A percentile compares a stretch with the other conserved stretches of the same genome.
phyloP scores from a whole-genome alignment of 2,329 filamentous ascomycete genomes.

The Pseudofabraea citricarpa region DNA sequence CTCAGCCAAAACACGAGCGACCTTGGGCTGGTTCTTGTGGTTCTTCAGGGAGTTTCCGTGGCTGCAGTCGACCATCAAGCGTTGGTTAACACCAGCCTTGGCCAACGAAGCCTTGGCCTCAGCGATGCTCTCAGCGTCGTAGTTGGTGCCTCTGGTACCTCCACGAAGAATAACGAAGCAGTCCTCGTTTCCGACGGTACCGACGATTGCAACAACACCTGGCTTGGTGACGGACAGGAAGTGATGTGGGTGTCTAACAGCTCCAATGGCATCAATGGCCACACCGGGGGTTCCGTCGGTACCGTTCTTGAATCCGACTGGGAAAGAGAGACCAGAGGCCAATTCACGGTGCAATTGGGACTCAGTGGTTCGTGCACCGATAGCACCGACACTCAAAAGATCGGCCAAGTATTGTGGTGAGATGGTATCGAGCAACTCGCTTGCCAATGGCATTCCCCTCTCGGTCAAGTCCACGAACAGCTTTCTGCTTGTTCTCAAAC shows the following conservation, averaged over 20 bases:
- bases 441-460: constrained; percentile 92
- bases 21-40: constrained; percentile 95
- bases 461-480: constrained; percentile 89
- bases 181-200: constrained; percentile 91
- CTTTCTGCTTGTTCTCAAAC: constrained; percentile 77
- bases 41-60: constrained; percentile 96
- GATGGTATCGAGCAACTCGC: constrained; percentile 97
- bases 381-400: constrained; percentile 82
- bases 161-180: constrained; percentile 95
- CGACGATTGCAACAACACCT: constrained; percentile 88
- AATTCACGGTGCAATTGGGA: constrained; percentile 93
- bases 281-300: constrained; percentile 88
- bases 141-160: constrained; percentile 90
- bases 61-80: constrained; percentile 98
- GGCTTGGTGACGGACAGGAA: constrained; percentile 98
- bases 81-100: constrained; percentile 79
- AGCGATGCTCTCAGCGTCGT: constrained; percentile 78
- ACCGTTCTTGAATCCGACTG: constrained; percentile 98
- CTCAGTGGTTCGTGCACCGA: constrained; percentile 95
- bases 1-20: constrained; percentile 73
- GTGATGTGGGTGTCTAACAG: constrained; percentile 87
- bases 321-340: constrained; percentile 90
- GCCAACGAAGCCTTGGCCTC: constrained; percentile 70
- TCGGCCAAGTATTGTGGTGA: constrained; percentile 96
- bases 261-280: constrained; percentile 91